phyloP scores from a whole-genome alignment of 352 stramenopile species.

The Globisporangium rhizosaccharum region DNA sequence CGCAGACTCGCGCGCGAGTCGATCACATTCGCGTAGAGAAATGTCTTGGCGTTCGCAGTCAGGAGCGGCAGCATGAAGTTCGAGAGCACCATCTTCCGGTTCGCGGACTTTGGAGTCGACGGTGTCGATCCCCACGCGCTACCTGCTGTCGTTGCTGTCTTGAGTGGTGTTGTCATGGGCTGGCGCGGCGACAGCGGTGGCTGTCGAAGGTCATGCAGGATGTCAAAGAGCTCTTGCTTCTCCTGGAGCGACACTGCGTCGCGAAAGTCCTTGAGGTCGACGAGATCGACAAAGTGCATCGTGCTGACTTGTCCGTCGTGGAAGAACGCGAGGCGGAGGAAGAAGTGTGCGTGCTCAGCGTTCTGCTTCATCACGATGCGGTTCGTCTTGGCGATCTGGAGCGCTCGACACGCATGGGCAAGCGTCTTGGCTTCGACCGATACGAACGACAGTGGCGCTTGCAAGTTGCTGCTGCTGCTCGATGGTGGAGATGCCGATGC shows the following conservation, averaged over 20 bases:
- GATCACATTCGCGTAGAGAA: constrained; percentile 64
- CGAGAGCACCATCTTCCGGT: constrained; percentile 29
- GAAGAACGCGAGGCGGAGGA: constrained; percentile 63
- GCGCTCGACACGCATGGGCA: constrained; percentile 35
- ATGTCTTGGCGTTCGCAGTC: constrained; percentile 53
- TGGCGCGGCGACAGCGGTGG: constrained; percentile 10
- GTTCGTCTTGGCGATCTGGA: constrained; percentile 70
- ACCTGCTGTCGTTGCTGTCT: neutral
- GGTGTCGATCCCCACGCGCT: neutral
- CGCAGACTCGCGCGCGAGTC: constrained; percentile 58
- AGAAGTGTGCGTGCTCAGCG: constrained; percentile 59
- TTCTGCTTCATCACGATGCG: constrained; percentile 67
- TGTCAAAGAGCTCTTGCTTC: constrained; percentile 56
- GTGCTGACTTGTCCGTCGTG: constrained; percentile 55
- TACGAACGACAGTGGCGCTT: constrained; percentile 33
- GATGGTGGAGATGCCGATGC: neutral
- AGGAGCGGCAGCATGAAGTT: constrained; percentile 64
- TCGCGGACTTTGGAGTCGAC: constrained; percentile 6
- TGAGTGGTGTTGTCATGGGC: constrained; percentile 1
- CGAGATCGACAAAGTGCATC: constrained; percentile 55
- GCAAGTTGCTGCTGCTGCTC: neutral
- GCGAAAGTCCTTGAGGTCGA: constrained; percentile 58
- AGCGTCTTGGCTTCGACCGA: constrained; percentile 47
- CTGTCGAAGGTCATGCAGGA: constrained; percentile 42
- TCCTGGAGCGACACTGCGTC: constrained; percentile 37